These are phyloP conservation scores for Lichtheimia corymbifera DNA, from an alignment of 371 early-diverging fungal species.

Conservation along the genomic window DNA sequence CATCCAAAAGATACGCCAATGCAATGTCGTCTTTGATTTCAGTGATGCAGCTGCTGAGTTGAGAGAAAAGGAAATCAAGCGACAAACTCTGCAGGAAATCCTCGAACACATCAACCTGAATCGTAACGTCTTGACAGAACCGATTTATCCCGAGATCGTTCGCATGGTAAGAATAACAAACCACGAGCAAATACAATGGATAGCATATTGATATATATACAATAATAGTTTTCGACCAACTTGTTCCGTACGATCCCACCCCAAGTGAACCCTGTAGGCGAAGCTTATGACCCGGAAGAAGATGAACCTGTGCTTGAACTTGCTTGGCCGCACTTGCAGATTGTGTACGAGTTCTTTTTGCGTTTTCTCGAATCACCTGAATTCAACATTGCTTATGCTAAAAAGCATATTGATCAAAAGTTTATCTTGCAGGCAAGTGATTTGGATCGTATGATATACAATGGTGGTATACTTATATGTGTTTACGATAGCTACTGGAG, in stretches of 20 bases:
- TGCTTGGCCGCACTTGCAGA: conserved; percentile 96
- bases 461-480: not conserved
- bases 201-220: not conserved
- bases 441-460: too few species aligned
- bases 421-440: conserved; percentile 79
- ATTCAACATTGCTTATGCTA: conserved; percentile 93
- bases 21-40: conserved; percentile 93
- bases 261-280: conserved; percentile 92
- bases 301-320: conserved; percentile 95
- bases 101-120: conserved; percentile 89
- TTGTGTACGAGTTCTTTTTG: conserved; percentile 95
- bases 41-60: conserved; percentile 84
- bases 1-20: conserved; percentile 88
- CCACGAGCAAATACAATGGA: not conserved
- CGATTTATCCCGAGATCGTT: conserved; percentile 87
- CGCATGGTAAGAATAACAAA: conserved; percentile 73
- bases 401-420: conserved; percentile 91
- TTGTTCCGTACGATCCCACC: conserved; percentile 95
- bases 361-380: conserved; percentile 95
- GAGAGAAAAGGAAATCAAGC: conserved; percentile 93
- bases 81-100: conserved; percentile 85
- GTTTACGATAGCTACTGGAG: conserved; percentile 70
- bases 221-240: conserved; percentile 79
- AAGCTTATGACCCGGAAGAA: conserved; percentile 97
- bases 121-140: conserved; percentile 82